phyloP scores from a whole-genome alignment of 805 yeast genomes.

The Candida sithepensis region DNA sequence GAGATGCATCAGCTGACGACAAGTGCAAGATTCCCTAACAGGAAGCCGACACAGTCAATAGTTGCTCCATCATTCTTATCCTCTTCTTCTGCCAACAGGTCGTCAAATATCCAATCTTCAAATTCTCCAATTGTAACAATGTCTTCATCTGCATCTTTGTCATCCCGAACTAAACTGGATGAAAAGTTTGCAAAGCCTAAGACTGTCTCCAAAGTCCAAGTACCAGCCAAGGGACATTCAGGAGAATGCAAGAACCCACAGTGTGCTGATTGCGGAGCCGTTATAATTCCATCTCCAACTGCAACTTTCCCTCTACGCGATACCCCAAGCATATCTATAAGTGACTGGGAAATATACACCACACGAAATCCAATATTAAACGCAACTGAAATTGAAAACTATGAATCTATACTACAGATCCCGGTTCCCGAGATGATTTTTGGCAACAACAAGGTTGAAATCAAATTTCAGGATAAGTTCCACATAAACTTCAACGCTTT shows the following conservation, averaged over 20 bases:
- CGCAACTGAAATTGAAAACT: slow-evolving; percentile 66
- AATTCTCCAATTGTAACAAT: neutral
- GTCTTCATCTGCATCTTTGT: no score
- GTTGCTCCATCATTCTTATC: neutral
- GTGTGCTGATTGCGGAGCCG: slow-evolving; percentile 66
- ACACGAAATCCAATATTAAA: slow-evolving; percentile 73
- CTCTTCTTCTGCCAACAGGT: neutral
- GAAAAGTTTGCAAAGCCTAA: neutral
- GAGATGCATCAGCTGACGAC: slow-evolving; percentile 55
- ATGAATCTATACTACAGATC: slow-evolving; percentile 59
- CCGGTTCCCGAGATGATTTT: slow-evolving; percentile 98
- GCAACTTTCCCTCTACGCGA: slow-evolving; percentile 62
- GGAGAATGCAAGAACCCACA: slow-evolving; percentile 25
- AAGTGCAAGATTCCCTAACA: slow-evolving; percentile 34
- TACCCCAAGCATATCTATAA: slow-evolving; percentile 63
- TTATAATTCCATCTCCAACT: slow-evolving; percentile 74
- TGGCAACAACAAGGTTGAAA: slow-evolving; percentile 69
- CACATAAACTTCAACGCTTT: slow-evolving; percentile 68
- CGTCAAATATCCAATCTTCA: neutral
- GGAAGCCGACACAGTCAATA: slow-evolving; percentile 1
- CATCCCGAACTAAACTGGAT: neutral
- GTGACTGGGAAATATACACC: slow-evolving; percentile 75
- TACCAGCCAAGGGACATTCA: slow-evolving; percentile 19
- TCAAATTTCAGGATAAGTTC: slow-evolving; percentile 23
- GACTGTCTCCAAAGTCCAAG: slow-evolving; percentile 3